A percentile compares a stretch with the other conserved stretches of the same genome.
Evolutionary conservation across 2,329 filamentous ascomycete species (phyloP).

Genomic region (Salinomyces thailandicus): DNA sequence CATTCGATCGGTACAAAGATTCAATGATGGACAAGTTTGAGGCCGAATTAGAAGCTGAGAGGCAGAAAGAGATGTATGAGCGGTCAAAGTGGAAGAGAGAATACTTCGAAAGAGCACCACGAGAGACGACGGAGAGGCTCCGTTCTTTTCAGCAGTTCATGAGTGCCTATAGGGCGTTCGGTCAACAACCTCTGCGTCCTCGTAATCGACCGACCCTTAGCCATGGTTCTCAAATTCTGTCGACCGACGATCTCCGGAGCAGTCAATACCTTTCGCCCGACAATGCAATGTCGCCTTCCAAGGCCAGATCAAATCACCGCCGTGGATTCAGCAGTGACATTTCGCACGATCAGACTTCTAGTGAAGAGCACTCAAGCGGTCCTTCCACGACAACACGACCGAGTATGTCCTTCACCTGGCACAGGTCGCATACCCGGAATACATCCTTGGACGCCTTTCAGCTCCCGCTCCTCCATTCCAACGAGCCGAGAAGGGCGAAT

Average conservation of each 20-base stretch:
- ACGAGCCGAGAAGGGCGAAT: background rate
- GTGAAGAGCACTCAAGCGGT: slow-evolving; percentile 15
- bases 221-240: slow-evolving; percentile 13
- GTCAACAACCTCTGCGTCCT: slow-evolving; percentile 10
- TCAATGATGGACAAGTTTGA: slow-evolving; percentile 24
- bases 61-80: slow-evolving; percentile 18
- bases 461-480: background rate
- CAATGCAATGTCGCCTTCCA: slow-evolving; percentile 8
- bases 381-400: slow-evolving; percentile 2
- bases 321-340: slow-evolving; percentile 26
- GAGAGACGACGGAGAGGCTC: slow-evolving; percentile 21
- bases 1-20: slow-evolving; percentile 22
- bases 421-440: slow-evolving; percentile 7
- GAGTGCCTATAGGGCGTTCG: slow-evolving; percentile 19
- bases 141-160: slow-evolving; percentile 21
- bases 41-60: slow-evolving; percentile 21
- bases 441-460: slow-evolving; percentile 8
- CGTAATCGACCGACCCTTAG: slow-evolving; percentile 15
- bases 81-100: slow-evolving; percentile 23
- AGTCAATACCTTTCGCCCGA: slow-evolving; percentile 15
- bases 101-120: slow-evolving; percentile 23
- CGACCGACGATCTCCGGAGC: slow-evolving; percentile 14
- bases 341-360: slow-evolving; percentile 25
- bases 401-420: slow-evolving; percentile 8
- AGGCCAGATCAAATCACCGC: slow-evolving; percentile 14